A percentile compares a stretch with the other conserved stretches of the same genome.
phyloP scores from a whole-genome alignment of 2,329 filamentous ascomycete genomes.

The Lachnellula subtilissima region DNA sequence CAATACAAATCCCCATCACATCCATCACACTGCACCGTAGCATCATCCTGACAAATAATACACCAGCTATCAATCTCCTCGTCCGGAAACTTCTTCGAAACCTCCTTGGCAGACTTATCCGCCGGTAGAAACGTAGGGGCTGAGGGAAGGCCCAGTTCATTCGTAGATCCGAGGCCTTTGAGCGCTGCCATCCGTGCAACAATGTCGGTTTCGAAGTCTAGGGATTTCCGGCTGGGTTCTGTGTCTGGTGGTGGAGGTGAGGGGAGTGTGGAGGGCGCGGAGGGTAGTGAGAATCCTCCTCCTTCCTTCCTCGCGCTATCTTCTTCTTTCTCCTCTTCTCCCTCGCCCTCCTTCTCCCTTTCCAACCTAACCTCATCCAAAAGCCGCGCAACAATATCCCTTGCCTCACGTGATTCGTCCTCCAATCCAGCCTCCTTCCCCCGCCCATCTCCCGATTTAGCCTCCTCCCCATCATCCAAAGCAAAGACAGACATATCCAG shows the following conservation, averaged over 20 bases:
- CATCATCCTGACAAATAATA: conserved; percentile 76
- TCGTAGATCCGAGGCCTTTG: conserved; percentile 10
- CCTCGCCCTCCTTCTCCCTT: conserved; percentile 6
- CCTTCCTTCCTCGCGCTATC: not conserved
- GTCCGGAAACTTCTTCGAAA: conserved; percentile 48
- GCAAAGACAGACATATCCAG: conserved; percentile 30
- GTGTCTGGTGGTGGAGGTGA: conserved; percentile 18
- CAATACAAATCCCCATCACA: conserved; percentile 74
- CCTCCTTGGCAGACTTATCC: conserved; percentile 11
- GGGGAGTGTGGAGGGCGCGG: conserved; percentile 12
- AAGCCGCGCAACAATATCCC: conserved; percentile 28
- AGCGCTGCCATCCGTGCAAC: conserved; percentile 28
- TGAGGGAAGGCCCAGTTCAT: conserved; percentile 27
- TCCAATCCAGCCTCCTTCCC: conserved; percentile 31
- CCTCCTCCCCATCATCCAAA: conserved; percentile 38
- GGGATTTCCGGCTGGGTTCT: conserved; percentile 15
- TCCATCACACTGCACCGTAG: conserved; percentile 64
- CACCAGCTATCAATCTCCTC: conserved; percentile 76
- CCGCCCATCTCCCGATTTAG: conserved; percentile 33
- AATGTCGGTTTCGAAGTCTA: conserved; percentile 29
- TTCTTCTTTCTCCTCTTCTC: not conserved
- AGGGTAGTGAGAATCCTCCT: conserved; percentile 18
- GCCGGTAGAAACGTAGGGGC: conserved; percentile 27
- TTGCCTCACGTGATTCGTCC: conserved; percentile 27
- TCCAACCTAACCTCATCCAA: conserved; percentile 29